phyloP scores from a whole-genome alignment of 2,329 filamentous ascomycete species.

The Colletotrichum echinochloae region DNA sequence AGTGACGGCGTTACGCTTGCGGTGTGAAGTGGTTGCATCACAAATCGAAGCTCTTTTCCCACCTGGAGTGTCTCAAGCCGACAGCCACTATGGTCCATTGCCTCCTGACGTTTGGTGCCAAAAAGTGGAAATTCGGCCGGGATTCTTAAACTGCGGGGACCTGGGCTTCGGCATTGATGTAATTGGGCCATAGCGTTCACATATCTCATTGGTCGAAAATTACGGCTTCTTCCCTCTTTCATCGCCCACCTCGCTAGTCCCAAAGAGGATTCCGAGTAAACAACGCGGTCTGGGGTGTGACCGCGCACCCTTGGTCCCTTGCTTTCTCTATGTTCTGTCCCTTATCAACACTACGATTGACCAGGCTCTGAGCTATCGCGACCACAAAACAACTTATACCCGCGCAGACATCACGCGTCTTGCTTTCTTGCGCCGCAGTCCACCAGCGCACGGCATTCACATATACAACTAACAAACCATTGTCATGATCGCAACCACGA shows the following conservation, averaged over 20 bases:
- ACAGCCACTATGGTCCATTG: conserved; percentile 12
- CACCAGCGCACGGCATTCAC: conserved; percentile 14
- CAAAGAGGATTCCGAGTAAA: conserved; percentile 56
- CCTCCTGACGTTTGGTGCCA: conserved; percentile 17
- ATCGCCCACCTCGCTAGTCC: conserved; percentile 48
- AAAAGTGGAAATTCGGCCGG: conserved; percentile 15
- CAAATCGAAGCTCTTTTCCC: conserved; percentile 33
- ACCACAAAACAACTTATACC: conserved; percentile 12
- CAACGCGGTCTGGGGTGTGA: conserved; percentile 45
- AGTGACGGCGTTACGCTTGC: conserved; percentile 4
- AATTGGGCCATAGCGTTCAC: background rate
- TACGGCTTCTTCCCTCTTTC: conserved; percentile 9
- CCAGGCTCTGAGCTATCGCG: conserved; percentile 25
- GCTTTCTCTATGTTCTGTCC: conserved; percentile 30
- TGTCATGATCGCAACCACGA: conserved; percentile 32
- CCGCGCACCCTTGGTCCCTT: conserved; percentile 35
- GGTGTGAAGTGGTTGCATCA: conserved; percentile 33
- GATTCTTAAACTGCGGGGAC: conserved; percentile 20
- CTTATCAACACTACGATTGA: conserved; percentile 34
- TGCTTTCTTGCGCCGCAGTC: conserved; percentile 19
- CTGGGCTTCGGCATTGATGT: background rate
- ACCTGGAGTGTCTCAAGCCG: conserved; percentile 36
- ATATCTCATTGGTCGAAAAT: conserved; percentile 9
- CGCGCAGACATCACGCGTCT: conserved; percentile 8
- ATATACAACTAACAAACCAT: conserved; percentile 2